Base-by-base conservation (phyloP, 1,284 basidiomycete species). In the Phlebopus sp. region DNA sequence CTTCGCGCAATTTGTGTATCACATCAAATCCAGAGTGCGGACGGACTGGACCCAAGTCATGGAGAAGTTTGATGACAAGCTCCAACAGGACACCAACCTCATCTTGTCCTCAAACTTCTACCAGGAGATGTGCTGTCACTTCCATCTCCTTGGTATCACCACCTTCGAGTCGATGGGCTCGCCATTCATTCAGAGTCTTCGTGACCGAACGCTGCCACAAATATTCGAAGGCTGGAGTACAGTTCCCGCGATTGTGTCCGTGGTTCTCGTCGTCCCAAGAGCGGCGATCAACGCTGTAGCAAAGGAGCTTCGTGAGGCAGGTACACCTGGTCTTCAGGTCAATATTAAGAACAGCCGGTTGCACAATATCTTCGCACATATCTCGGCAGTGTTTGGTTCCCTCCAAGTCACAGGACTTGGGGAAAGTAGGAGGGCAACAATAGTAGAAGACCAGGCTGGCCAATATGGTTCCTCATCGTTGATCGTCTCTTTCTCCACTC, bases 91-190 rank as follows among this genome's bases (percentile, higher is more conserved):
- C 44, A 47, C 38, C 0, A 65, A 42, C 2, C 58, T 74, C 21
- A 31, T 73, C 0, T 37, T 70, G 17, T 69, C 66, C 3, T 52
- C 56, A 2, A 68, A 71, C 35, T 55, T 63, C 46, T 72, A 69
- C 46, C 73, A 76, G 52, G 73, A 78, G 30, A 57, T 76, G n/a
- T 67, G 64, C 36, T 65, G 67, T 38, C 67, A 74, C 32, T 57
- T 76, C 21, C 59, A 71, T 46, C 54, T 69, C 15, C 56, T 59
- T 29, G 62, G 56, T 13, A 41, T 74, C 13, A 47, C 60, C 38
- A 48, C 60, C 9, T 59, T 66, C 18, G 40, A 46, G 7, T 50
- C 51, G 21, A 53, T 64, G 51, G 47, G 62, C 9, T 30, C 14
- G 6, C 35, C 46, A 5, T 57, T 48, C 21, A 39, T 60, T 32